Evolutionary conservation across 768 basidiomycete genomes (phyloP), one percentile per base, ranked within the genome.

Genomic region (Mycena polygramma): DNA sequence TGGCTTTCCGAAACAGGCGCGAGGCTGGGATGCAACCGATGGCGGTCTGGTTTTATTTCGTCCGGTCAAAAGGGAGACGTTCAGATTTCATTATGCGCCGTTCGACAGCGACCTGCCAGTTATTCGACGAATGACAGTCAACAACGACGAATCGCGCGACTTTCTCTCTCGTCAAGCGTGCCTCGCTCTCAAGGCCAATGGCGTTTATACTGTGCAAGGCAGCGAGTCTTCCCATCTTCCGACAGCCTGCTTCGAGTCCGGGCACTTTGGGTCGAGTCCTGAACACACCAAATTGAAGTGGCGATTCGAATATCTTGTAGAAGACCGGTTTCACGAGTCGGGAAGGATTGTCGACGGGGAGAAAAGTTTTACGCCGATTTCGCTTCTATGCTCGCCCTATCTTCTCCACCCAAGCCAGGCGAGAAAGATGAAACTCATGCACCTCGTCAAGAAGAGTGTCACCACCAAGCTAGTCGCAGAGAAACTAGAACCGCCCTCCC

Each of bases 261-360:
- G 68, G 13, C 75, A 75, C 46, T 46, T 68, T 43, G 75, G 78
- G 36, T 60, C 54, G 24, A 66, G 61, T 30, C 57, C 71, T 57
- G 79, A 79, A 6, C 78, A 81, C 37, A 77, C 77, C 24, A 88
- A 86, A 66, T 80, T 94, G 20, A 81, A 82, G 26, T 96, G 95
- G 95, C 88, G 88, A 65, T 92, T 96, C 71, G 92, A 93, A 64
- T 96, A 96, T 77, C 75, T 90, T 39, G 92, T 96, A 13, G 87
- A 88, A 48, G 90, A 94, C 39, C 79, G 82, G 62, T 79, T 81
- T 26, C 84, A 87, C 26, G 77, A 77, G 9, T 81, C 84, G 6
- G 87, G 88, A 26, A 85, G 82, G 67, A 75, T 82, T 20, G 75
- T 88, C n/a, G 82, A 85, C 8, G 92, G 92, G 19, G 95, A 95